These are phyloP conservation scores for Aspergillus sclerotialis DNA, from an alignment of 2,329 filamentous ascomycete genomes.

Conservation along the genomic window DNA sequence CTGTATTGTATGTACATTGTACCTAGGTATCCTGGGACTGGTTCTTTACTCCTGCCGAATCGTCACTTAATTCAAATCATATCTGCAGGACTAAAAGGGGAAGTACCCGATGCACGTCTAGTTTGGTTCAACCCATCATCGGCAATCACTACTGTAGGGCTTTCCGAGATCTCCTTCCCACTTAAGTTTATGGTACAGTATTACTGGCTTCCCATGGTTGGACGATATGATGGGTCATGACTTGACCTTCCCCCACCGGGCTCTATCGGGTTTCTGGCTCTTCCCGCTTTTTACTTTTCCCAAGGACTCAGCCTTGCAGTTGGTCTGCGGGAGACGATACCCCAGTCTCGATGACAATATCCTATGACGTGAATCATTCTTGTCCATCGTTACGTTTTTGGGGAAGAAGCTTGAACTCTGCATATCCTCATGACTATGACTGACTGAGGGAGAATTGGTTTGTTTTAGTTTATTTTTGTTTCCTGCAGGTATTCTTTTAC, in stretches of 20 bases:
- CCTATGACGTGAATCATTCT: background rate
- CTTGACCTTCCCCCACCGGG: background rate
- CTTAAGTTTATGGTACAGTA: no score
- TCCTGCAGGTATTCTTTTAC: no score
- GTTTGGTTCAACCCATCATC: no score
- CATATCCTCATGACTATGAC: background rate
- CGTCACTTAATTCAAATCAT: conserved; percentile 2
- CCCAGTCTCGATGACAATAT: background rate
- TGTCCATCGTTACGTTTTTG: background rate
- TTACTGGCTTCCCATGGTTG: background rate
- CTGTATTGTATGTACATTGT: no score
- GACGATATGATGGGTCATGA: background rate
- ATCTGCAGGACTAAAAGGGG: conserved; percentile 2
- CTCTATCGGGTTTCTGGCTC: background rate
- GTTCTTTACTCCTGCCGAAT: no score
- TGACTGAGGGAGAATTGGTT: no score
- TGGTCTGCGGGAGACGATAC: no score
- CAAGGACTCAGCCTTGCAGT: background rate
- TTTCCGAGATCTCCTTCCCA: background rate
- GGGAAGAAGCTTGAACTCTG: background rate
- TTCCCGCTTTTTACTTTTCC: background rate
- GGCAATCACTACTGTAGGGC: background rate
- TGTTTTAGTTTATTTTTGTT: no score
- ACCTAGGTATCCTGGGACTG: no score
- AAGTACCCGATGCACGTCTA: background rate